Evolutionary conservation across 768 basidiomycete genomes (phyloP).

Genomic region (Russula foetens): DNA sequence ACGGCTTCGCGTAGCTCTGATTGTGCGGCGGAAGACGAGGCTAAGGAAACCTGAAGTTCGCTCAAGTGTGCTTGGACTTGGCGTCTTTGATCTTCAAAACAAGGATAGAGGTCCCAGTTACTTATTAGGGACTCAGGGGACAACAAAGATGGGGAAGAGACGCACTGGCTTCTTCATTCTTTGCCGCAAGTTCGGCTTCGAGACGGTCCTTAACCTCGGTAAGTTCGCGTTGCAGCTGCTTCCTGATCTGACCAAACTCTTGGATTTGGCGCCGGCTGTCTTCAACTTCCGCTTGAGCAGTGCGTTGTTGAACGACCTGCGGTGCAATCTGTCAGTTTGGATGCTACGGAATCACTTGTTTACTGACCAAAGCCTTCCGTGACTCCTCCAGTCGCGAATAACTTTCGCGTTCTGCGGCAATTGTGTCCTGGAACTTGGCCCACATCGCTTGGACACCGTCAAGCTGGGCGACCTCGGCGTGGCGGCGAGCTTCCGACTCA

Average conservation of each 20-base stretch:
- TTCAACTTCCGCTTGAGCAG: conserved; percentile 57
- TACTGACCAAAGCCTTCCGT: conserved; percentile 55
- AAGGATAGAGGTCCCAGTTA: background rate
- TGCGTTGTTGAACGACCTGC: conserved; percentile 60
- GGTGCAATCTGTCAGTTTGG: background rate
- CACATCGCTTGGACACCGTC: conserved; percentile 60
- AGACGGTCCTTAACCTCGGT: conserved; percentile 46
- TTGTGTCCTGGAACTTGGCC: conserved; percentile 54
- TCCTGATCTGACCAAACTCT: conserved; percentile 49
- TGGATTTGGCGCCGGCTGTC: conserved; percentile 52
- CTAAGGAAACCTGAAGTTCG: conserved; percentile 52
- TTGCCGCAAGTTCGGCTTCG: conserved; percentile 42
- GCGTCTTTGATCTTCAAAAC: conserved; percentile 43
- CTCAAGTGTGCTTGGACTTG: conserved; percentile 52
- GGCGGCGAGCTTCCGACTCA: conserved; percentile 53
- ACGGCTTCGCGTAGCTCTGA: conserved; percentile 61
- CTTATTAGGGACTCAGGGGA: background rate
- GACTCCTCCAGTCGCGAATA: conserved; percentile 62
- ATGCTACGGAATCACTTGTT: background rate
- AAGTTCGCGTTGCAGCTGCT: conserved; percentile 49
- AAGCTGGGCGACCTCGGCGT: conserved; percentile 53
- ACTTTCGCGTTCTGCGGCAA: conserved; percentile 50
- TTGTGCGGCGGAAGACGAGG: conserved; percentile 51
- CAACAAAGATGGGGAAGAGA: background rate
- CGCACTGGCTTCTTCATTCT: conserved; percentile 53